A percentile compares a stretch with the other conserved stretches of the same genome.
Conservation (phyloP, 1,284 basidiomycete species). For the Irpex sp. region DNA sequence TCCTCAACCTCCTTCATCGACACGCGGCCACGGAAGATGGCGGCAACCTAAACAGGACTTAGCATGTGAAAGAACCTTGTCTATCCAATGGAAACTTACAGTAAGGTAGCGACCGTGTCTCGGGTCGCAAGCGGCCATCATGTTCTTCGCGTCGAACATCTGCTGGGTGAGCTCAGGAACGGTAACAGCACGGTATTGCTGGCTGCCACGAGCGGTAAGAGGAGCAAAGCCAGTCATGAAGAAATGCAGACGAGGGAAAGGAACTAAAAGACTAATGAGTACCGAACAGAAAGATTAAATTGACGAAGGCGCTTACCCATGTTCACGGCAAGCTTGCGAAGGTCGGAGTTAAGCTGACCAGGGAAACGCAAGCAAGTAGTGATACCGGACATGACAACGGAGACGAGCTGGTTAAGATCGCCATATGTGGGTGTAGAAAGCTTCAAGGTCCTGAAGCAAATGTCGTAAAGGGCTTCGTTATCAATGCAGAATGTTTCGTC, state of each 20-base stretch:
- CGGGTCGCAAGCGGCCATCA: conserved; percentile 97
- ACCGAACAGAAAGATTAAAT: background rate
- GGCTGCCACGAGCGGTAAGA: conserved; percentile 92
- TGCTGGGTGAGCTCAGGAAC: conserved; percentile 97
- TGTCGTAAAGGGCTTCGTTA: conserved; percentile 98
- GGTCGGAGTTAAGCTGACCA: conserved; percentile 97
- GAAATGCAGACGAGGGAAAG: conserved; percentile 99
- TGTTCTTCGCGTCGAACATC: conserved; percentile 99
- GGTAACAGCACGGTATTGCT: conserved; percentile 94
- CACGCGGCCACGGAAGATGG: conserved; percentile 98
- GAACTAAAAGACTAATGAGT: conserved; percentile 57
- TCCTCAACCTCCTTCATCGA: conserved; percentile 99
- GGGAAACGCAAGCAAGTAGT: conserved; percentile 98
- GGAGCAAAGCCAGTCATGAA: conserved; percentile 99
- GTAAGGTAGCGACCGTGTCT: conserved; percentile 95
- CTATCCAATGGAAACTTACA: conserved; percentile 45
- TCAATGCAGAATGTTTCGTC: conserved; percentile 98
- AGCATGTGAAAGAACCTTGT: background rate
- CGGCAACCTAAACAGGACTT: conserved; percentile 76
- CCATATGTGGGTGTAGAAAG: conserved; percentile 94
- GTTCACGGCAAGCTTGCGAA: conserved; percentile 97
- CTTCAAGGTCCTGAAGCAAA: conserved; percentile 97
- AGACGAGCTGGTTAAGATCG: conserved; percentile 97
- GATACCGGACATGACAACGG: conserved; percentile 97
- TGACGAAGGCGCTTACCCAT: conserved; percentile 74